These are phyloP conservation scores for Ascobolus immersus DNA, from an alignment of 495 filamentous ascomycete genomes.

Conservation along the genomic window DNA sequence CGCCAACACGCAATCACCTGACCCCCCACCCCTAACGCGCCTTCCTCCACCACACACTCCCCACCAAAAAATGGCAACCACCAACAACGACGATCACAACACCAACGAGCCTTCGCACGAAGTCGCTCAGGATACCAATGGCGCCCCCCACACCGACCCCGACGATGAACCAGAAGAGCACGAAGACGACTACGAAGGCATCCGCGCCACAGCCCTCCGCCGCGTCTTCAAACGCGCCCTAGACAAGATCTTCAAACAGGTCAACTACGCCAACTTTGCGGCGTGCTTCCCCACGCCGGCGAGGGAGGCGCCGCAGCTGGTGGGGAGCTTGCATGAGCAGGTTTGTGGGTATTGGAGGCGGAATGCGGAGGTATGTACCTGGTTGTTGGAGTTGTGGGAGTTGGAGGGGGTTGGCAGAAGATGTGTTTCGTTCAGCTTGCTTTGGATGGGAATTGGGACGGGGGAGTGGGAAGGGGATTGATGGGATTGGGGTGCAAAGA, in stretches of 20 bases:
- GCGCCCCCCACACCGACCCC: background rate
- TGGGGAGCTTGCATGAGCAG: conserved; percentile 42
- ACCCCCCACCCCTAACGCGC: no score
- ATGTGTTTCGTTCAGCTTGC: no score
- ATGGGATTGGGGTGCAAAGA: background rate
- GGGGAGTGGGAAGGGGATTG: no score
- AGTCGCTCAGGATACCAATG: conserved; percentile 4
- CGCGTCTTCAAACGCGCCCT: conserved; percentile 8
- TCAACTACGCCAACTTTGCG: conserved; percentile 53
- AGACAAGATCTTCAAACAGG: conserved; percentile 20
- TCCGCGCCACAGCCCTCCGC: conserved; percentile 6
- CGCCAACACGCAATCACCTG: no score
- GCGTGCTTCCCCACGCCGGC: conserved; percentile 75
- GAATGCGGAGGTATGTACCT: conserved; percentile 25
- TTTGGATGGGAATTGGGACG: background rate
- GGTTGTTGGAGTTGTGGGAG: no score
- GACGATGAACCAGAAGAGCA: background rate
- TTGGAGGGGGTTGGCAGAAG: no score
- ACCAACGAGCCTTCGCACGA: conserved; percentile 4
- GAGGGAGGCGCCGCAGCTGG: conserved; percentile 34
- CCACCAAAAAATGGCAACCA: no score
- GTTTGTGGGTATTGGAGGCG: conserved; percentile 40
- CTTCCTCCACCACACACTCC: no score
- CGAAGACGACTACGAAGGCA: conserved; percentile 4
- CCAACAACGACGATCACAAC: no score